Percentiles rank a stretch among this genome's conserved stretches.
phyloP scores from a whole-genome alignment of 805 yeast species.

The Teunomyces lycoperdinae region DNA sequence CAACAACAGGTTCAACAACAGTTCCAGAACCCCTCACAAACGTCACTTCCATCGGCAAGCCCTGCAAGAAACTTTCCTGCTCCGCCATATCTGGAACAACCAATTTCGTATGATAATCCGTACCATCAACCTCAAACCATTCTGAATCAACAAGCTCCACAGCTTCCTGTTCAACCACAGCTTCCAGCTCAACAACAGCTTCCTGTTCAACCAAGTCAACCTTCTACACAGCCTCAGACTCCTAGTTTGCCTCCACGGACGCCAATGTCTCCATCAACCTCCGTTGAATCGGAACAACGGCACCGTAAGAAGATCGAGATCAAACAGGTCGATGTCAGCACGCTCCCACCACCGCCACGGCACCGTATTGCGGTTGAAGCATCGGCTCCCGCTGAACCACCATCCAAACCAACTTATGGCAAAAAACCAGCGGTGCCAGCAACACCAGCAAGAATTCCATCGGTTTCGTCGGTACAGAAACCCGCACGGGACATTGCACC shows the following conservation, averaged over 20 bases:
- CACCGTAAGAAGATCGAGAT: background rate
- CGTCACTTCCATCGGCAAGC: slow-evolving; percentile 2
- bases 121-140: slow-evolving; percentile 5
- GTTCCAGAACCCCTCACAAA: background rate
- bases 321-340: slow-evolving; percentile 2
- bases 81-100: background rate
- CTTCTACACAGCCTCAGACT: background rate
- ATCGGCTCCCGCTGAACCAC: background rate
- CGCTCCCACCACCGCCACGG: slow-evolving; percentile 5
- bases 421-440: background rate
- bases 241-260: background rate
- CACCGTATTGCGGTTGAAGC: background rate
- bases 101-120: slow-evolving; percentile 33
- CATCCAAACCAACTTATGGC: background rate
- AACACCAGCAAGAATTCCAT: background rate
- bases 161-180: background rate
- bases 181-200: background rate
- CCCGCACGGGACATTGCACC: background rate
- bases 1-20: background rate
- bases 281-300: background rate
- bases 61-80: background rate
- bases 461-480: background rate
- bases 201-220: background rate
- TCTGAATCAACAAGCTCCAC: background rate
- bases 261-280: background rate